Base-by-base conservation (phyloP, 2,329 filamentous ascomycete species). In the Talaromyces sp. region DNA sequence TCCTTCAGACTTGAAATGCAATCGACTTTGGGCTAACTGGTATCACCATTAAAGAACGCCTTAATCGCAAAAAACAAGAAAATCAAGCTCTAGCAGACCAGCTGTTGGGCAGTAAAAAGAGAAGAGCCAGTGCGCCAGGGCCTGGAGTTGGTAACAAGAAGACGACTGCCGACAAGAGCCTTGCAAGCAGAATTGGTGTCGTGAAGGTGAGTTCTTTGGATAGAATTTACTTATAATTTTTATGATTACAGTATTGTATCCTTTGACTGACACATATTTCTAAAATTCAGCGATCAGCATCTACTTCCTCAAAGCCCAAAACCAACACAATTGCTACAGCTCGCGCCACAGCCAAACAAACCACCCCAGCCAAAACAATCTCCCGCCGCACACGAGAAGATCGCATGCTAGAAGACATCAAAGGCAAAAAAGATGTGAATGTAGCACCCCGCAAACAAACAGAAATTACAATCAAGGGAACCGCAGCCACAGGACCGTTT, bases 161-260 rank as follows among this genome's bases (percentile, higher is more conserved):
- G 73, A 68, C 77, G 71, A 81, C 76, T 73, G 81, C 79, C 68
- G 79, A 77, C 2, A 58, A 10, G 29, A 82, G 79, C 60, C 79
- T 89, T 34, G 84, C 86, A 60, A 88, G 86, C 75, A 80, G 86
- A 75, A 84, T 86, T 65, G 85, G 85, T 56, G 79, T 88, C 38
- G 79, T 80, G 67, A 89, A 89, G 82, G 85, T 80, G n/a, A 38
- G 29, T 47, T 47, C 8, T 7, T 49, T 43, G 2, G 19, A n/a
- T 15, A 40, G 11, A 25, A n/a, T 58, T 27, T 22, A 8, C 25
- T 13, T 38, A 3, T 25, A 6, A 25, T 29, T 19, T 45, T 13
- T 17, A 6, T 3, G n/a, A 47, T 47, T 3, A 47, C 19, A 47
- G 10, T 53, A 4, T 15, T 34, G n/a, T 8, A 7, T 3, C n/a